Evolutionary conservation across 257 asterid genomes (phyloP).

Genomic region (Gentiana straminea): DNA sequence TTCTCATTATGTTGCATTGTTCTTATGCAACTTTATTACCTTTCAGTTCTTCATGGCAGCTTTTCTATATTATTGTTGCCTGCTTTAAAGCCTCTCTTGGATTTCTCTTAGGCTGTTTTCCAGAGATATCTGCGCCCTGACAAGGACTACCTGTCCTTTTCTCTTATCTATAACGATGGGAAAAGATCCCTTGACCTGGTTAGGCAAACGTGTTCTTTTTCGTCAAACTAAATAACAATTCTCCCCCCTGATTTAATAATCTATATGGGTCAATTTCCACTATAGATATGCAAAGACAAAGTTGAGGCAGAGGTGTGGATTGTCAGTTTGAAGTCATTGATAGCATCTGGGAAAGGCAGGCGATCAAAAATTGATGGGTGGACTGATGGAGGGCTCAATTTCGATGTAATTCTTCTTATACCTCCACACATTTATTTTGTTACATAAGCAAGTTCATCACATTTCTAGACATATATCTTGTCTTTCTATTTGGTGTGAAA

Average conservation of each 20-base stretch:
- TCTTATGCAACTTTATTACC: neutral
- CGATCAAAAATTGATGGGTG: constrained; percentile 95
- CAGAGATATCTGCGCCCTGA: constrained; percentile 82
- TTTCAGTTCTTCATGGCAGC: neutral
- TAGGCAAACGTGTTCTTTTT: constrained; percentile 16
- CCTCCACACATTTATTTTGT: constrained; percentile 4
- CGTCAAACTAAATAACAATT: neutral
- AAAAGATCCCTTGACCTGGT: constrained; percentile 97
- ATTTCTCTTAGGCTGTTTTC: constrained; percentile 66
- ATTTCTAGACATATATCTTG: constrained; percentile 1
- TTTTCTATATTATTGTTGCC: neutral
- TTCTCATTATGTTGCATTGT: neutral
- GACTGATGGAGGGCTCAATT: constrained; percentile 77
- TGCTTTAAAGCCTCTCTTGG: neutral
- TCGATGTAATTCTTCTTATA: constrained; percentile 45
- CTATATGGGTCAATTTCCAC: constrained; percentile 3
- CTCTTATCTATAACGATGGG: constrained; percentile 84
- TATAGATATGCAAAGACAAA: constrained; percentile 83
- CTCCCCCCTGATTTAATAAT: neutral
- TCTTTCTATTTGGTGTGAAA: neutral
- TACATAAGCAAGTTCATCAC: neutral
- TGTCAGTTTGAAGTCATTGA: constrained; percentile 70
- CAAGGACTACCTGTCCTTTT: constrained; percentile 83
- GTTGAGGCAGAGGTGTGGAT: constrained; percentile 96
- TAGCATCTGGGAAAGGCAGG: constrained; percentile 69